Percentiles rank a stretch among this genome's conserved stretches.
These are phyloP conservation scores for Leucocoprinus leucothites DNA, from an alignment of 768 basidiomycete species.

Conservation along the genomic window DNA sequence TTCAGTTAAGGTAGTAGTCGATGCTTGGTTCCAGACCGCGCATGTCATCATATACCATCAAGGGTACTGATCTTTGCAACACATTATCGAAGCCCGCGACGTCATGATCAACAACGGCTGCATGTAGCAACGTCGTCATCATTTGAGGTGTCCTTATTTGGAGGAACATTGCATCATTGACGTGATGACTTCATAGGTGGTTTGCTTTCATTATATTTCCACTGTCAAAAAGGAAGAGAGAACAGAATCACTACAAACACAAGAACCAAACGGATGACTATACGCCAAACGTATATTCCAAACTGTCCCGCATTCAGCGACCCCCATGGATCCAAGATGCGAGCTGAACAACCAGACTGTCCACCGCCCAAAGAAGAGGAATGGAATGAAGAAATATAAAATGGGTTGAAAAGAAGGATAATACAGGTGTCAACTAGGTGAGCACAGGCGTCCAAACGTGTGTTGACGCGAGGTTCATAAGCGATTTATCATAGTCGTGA, in stretches of 20 bases:
- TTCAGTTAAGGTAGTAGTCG: neutral
- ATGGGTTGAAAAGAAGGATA: conserved; percentile 4
- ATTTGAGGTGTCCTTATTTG: neutral
- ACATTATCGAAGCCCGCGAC: neutral
- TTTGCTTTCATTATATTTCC: conserved; percentile 5
- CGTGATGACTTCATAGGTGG: conserved; percentile 9
- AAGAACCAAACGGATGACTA: neutral
- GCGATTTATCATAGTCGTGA: conserved; percentile 7
- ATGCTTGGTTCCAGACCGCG: neutral
- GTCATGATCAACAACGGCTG: conserved; percentile 1
- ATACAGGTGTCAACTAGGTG: conserved; percentile 6
- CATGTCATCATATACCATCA: no score
- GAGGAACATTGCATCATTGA: neutral
- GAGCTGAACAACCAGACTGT: conserved; percentile 10
- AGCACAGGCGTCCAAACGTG: conserved; percentile 1
- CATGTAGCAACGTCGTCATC: neutral
- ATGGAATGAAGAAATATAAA: conserved; percentile 8
- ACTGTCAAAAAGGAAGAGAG: neutral
- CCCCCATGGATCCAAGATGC: neutral
- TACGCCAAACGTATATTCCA: conserved; percentile 5
- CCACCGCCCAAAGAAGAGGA: conserved; percentile 19
- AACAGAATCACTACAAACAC: conserved; percentile 6
- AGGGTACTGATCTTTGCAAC: neutral
- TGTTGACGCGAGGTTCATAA: conserved; percentile 6
- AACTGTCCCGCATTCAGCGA: conserved; percentile 1